Evolutionary conservation across 495 filamentous ascomycete species (phyloP).

Genomic region (Penicillium simplicissimum): DNA sequence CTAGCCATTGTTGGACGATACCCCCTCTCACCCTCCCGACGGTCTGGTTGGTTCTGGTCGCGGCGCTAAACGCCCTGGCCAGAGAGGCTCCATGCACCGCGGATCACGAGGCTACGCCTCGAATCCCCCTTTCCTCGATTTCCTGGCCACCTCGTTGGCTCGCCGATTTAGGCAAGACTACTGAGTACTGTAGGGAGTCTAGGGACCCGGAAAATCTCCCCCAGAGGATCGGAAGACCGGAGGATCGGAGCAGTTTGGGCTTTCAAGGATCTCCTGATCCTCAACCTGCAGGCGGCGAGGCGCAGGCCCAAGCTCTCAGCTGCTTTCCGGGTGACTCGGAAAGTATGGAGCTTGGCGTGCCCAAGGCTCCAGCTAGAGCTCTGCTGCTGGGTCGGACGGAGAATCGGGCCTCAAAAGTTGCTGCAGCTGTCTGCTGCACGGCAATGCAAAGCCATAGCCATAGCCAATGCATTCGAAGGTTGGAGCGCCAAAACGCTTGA

Average conservation of each 20-base stretch:
- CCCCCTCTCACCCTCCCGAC: conserved; percentile 17
- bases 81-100: conserved; percentile 30
- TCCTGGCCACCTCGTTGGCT: background rate
- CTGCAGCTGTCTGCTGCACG: background rate
- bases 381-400: background rate
- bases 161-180: background rate
- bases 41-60: conserved; percentile 21
- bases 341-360: background rate
- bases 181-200: too few relatives aligned
- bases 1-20: conserved; percentile 13
- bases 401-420: background rate
- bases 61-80: conserved; percentile 28
- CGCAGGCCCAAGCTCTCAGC: background rate
- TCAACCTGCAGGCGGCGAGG: background rate
- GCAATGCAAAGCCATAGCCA: background rate
- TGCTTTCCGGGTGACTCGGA: background rate
- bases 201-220: background rate
- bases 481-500: background rate
- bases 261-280: conserved; percentile 2
- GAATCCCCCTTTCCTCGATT: conserved; percentile 4
- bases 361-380: background rate
- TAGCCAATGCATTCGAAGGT: background rate
- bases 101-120: conserved; percentile 27
- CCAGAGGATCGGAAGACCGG: background rate
- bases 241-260: background rate